Evolutionary conservation across 129 eudicot genomes (phyloP).

Genomic region (Tagetes erecta): DNA sequence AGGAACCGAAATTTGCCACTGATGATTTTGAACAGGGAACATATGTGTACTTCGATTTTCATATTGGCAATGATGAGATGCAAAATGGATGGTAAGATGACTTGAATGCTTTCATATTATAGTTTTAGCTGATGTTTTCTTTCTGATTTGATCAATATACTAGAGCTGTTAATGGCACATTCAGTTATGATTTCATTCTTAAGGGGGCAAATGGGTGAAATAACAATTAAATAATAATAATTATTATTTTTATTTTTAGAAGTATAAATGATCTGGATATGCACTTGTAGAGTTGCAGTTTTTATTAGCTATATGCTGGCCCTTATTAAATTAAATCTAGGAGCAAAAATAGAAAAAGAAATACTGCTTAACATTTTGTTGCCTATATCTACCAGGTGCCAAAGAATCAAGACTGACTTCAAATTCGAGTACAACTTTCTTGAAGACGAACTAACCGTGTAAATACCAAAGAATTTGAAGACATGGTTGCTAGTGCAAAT

Average conservation of each 20-base stretch:
- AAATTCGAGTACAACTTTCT: conserved; percentile 91
- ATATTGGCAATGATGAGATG: conserved; percentile 69
- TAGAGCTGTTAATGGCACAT: conserved; percentile 1
- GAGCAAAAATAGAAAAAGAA: not conserved
- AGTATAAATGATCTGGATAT: not conserved
- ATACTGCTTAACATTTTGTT: conserved; percentile 4
- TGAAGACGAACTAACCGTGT: conserved; percentile 86
- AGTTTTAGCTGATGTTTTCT: conserved; percentile 1
- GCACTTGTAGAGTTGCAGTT: too few species aligned
- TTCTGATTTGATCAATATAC: not conserved
- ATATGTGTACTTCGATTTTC: conserved; percentile 94
- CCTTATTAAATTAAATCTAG: too few species aligned
- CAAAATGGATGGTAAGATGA: conserved; percentile 88
- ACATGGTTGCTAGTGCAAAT: conserved; percentile 5
- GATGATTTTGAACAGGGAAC: conserved; percentile 98
- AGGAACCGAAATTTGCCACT: conserved; percentile 91
- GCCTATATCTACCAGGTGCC: conserved; percentile 63
- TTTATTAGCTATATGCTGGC: too few species aligned
- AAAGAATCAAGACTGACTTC: conserved; percentile 89
- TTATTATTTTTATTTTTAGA: too few species aligned
- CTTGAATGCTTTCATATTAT: not conserved
- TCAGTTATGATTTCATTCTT: not conserved
- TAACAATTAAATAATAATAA: not conserved
- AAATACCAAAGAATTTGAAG: conserved; percentile 27
- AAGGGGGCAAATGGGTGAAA: not conserved